Percentiles rank a stretch among this genome's conserved stretches.
Evolutionary conservation across 2,329 filamentous ascomycete species (phyloP).

Genomic region (Diaporthe sp.): DNA sequence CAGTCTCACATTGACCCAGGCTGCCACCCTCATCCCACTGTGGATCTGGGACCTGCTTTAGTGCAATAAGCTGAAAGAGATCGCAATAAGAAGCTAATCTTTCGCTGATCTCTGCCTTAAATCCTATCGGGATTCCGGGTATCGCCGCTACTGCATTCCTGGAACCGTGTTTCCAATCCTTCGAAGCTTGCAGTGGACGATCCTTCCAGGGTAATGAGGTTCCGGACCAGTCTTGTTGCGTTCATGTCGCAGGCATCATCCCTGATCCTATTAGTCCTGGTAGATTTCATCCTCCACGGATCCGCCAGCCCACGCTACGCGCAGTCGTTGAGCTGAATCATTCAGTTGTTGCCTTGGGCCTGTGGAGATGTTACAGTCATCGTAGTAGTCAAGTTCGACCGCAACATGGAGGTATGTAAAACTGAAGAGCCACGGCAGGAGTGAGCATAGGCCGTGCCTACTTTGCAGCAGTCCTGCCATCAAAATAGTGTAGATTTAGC

Average conservation of each 20-base stretch:
- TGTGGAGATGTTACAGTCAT: too few species aligned
- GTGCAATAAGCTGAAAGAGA: neutral
- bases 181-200: neutral
- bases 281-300: too few species aligned
- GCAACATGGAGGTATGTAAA: too few species aligned
- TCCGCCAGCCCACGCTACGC: too few species aligned
- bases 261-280: neutral
- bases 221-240: neutral
- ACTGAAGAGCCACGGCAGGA: too few species aligned
- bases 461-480: too few species aligned
- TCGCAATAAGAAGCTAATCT: neutral
- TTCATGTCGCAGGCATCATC: neutral
- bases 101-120: neutral
- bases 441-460: too few species aligned
- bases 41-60: neutral
- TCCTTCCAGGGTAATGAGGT: neutral
- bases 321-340: too few species aligned
- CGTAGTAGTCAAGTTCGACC: too few species aligned
- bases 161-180: neutral
- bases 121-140: neutral
- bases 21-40: neutral
- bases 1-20: neutral
- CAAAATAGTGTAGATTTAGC: too few species aligned
- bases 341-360: too few species aligned
- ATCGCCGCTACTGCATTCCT: neutral